phyloP scores from a whole-genome alignment of 1,139 yeast species.

The Saccharomyces hybrid region DNA sequence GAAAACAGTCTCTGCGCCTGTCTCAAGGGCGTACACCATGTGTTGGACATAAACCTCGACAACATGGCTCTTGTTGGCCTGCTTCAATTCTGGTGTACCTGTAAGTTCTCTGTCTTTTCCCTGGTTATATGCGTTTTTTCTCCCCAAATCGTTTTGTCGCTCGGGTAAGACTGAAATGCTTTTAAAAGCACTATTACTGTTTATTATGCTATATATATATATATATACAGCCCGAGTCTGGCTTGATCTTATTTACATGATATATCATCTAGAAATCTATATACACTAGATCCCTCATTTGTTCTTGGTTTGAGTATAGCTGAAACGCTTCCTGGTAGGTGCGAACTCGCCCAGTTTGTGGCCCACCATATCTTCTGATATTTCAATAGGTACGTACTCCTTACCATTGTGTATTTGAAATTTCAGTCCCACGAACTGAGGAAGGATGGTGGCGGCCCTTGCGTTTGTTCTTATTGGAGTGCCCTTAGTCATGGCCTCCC shows the following conservation, averaged over 20 bases:
- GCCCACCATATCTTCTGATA: slow-evolving; percentile 97
- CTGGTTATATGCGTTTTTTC: background rate
- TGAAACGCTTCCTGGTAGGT: slow-evolving; percentile 81
- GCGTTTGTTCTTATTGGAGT: slow-evolving; percentile 92
- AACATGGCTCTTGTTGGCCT: background rate
- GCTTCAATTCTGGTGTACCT: background rate
- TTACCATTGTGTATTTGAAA: slow-evolving; percentile 95
- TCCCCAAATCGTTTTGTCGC: background rate
- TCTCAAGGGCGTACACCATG: background rate
- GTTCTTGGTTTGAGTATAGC: slow-evolving; percentile 56
- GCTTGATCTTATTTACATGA: background rate
- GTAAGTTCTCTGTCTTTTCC: background rate
- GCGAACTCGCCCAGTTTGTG: slow-evolving; percentile 92
- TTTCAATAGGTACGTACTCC: slow-evolving; percentile 81
- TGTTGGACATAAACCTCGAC: slow-evolving; percentile 1
- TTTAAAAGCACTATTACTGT: background rate
- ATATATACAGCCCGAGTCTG: background rate
- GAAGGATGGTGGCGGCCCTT: slow-evolving; percentile 85
- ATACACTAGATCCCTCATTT: slow-evolving; percentile 17
- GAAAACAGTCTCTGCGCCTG: slow-evolving; percentile 6
- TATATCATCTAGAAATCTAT: background rate
- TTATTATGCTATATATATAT: background rate
- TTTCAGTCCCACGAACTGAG: slow-evolving; percentile 88
- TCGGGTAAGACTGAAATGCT: background rate
- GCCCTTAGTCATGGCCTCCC: slow-evolving; percentile 71